A percentile compares a stretch with the other conserved stretches of the same genome.
Evolutionary conservation across 2,329 filamentous ascomycete genomes (phyloP).

Genomic region (Botrytis fabae): DNA sequence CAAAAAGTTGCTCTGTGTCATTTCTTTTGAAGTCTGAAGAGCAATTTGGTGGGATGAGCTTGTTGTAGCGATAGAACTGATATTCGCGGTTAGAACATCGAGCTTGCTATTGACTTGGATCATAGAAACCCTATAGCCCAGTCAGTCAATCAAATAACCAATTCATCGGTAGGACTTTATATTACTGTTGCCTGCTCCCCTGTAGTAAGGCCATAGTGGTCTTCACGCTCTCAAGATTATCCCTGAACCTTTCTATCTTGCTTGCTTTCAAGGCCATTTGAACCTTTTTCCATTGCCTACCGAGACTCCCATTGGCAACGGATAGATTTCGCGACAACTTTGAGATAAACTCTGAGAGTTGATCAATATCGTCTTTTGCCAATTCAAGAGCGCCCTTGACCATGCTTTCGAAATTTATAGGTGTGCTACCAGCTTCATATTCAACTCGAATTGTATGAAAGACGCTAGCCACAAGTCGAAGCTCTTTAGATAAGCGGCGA

Average conservation of each 20-base stretch:
- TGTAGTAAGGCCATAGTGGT: constrained; percentile 22
- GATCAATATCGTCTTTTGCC: constrained; percentile 22
- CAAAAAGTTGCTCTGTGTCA: background rate
- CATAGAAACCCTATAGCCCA: background rate
- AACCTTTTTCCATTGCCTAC: constrained; percentile 20
- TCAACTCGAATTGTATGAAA: constrained; percentile 18
- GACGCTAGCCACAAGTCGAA: constrained; percentile 19
- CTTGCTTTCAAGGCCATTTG: constrained; percentile 20
- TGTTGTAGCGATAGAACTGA: background rate
- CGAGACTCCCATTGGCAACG: background rate
- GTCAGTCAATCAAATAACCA: background rate
- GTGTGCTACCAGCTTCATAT: background rate
- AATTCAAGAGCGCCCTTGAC: constrained; percentile 6
- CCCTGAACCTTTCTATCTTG: constrained; percentile 24
- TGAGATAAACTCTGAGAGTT: constrained; percentile 16
- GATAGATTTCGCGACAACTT: constrained; percentile 11
- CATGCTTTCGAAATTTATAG: background rate
- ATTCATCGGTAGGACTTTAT: accelerated
- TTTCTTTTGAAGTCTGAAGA: background rate
- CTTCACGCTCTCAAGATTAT: constrained; percentile 18
- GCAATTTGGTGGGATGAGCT: background rate
- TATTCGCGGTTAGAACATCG: background rate
- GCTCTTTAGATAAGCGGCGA: constrained; percentile 23
- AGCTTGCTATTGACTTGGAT: background rate
- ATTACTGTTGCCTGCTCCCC: constrained; percentile 13